Conservation (phyloP, 345 rosid species). For the Aegle marmelos region DNA sequence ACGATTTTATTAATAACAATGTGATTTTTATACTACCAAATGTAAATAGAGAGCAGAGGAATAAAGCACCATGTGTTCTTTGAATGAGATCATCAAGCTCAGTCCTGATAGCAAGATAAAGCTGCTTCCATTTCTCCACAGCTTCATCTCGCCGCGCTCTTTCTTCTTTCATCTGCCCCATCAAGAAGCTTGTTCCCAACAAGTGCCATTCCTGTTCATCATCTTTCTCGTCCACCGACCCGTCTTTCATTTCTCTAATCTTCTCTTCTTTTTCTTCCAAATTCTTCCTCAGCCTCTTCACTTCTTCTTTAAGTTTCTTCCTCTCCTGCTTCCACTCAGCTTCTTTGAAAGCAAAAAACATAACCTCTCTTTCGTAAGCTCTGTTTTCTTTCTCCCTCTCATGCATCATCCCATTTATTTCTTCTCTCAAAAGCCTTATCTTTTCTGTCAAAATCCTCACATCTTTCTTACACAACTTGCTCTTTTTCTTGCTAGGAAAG, state of each 20-base stretch:
- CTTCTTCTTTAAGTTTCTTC: constrained; percentile 60
- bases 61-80: constrained; percentile 42
- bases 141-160: constrained; percentile 67
- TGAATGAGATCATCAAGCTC: constrained; percentile 87
- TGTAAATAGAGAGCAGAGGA: neutral
- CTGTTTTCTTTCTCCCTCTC: constrained; percentile 44
- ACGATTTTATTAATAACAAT: too few species aligned
- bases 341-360: constrained; percentile 46
- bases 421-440: constrained; percentile 45
- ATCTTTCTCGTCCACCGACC: constrained; percentile 6
- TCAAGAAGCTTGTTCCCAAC: constrained; percentile 24
- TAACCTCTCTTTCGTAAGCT: constrained; percentile 42
- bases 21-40: too few species aligned
- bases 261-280: constrained; percentile 49
- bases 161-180: constrained; percentile 67
- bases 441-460: constrained; percentile 30
- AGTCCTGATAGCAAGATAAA: constrained; percentile 72
- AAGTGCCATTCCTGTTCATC: constrained; percentile 32
- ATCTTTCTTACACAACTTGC: constrained; percentile 13
- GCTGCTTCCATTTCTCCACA: constrained; percentile 79
- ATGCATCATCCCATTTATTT: constrained; percentile 36
- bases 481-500: constrained; percentile 40
- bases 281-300: constrained; percentile 44
- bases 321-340: constrained; percentile 72
- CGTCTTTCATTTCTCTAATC: constrained; percentile 20